Conservation (phyloP, 2,329 filamentous ascomycete genomes). For the Myotisia sp. region DNA sequence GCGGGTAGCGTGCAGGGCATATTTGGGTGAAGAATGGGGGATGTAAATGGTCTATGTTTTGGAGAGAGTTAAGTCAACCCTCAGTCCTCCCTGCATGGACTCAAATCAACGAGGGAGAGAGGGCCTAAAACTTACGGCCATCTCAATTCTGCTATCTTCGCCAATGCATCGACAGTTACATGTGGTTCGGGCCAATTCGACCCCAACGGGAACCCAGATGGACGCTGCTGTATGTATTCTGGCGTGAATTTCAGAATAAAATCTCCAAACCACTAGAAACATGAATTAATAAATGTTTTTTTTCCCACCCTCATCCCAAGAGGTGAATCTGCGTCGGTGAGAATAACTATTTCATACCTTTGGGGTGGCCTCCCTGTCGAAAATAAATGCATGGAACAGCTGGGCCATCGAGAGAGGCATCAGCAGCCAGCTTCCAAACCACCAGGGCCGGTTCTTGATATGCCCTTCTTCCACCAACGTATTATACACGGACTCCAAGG, state of each 20-base stretch:
- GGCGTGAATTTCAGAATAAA: conserved; percentile 59
- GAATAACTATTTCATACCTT: conserved; percentile 31
- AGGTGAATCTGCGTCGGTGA: conserved; percentile 5
- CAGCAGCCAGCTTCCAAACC: conserved; percentile 73
- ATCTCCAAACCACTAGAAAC: conserved; percentile 39
- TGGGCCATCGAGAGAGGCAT: conserved; percentile 65
- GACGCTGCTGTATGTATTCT: conserved; percentile 63
- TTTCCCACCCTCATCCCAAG: too few relatives aligned
- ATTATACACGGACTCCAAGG: conserved; percentile 79
- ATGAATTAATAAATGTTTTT: not conserved
- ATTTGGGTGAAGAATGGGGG: conserved; percentile 71
- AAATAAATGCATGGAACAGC: conserved; percentile 60
- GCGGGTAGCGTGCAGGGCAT: conserved; percentile 46
- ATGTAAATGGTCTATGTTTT: conserved; percentile 51
- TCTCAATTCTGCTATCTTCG: conserved; percentile 61
- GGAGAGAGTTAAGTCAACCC: conserved; percentile 12
- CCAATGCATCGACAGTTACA: conserved; percentile 67
- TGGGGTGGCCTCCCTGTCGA: conserved; percentile 61
- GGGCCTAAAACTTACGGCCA: conserved; percentile 56
- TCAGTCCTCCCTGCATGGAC: conserved; percentile 6
- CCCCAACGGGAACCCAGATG: conserved; percentile 50
- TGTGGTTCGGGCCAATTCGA: conserved; percentile 61
- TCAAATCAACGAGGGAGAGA: not conserved
- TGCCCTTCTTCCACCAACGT: conserved; percentile 56
- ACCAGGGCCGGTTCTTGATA: conserved; percentile 57